Base-by-base conservation (phyloP, 371 early-diverging fungal genomes). In the Mortierella sp. region DNA sequence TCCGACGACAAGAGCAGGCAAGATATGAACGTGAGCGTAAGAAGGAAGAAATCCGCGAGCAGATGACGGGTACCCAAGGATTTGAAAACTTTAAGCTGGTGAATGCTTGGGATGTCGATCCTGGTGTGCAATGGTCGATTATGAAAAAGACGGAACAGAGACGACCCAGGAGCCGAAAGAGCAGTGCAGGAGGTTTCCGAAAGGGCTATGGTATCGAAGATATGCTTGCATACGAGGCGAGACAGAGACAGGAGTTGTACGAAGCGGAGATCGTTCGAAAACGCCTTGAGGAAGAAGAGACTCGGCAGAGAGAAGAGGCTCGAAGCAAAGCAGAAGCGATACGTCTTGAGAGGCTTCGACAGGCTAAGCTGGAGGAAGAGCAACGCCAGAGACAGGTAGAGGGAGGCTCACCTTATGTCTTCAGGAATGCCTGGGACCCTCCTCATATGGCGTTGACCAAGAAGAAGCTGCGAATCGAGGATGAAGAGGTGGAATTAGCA, bases 361-460 rank as follows among this genome's bases (percentile, higher is more conserved):
- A 65, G 18, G 48, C 61, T 2, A 58, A 58, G 41, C 14, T 76
- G 9, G 56, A 59, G 14, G 43, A 27, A n/a, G 56, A 59, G 13
- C 58, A 70, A 38, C 57, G 48, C 1, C 52, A 49, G 69, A 57
- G n/a, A 27, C 49, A 59, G 18, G 51, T 61, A 31, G 58, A 70
- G 13, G 59, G 61, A n/a, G 30, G 54, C 39, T 54, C 66, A 13
- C 12, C 21, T 12, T 76, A 76, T 49, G 59, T 45, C 27, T 76
- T 76, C 28, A 64, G 78, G 43, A 76, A 76, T 21, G 78, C 78
- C 0, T 76, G 78, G 78, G 78, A 76, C 48, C 71, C 78, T 23
- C 78, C 78, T 18, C 50, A 59, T 12, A 48, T 62, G 14, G 52
- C 54, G 12, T 26, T 54, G 18, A 50, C 52, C 23, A 76, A 67